phyloP scores from a whole-genome alignment of 1,284 basidiomycete genomes.

The Irpex lacteus region DNA sequence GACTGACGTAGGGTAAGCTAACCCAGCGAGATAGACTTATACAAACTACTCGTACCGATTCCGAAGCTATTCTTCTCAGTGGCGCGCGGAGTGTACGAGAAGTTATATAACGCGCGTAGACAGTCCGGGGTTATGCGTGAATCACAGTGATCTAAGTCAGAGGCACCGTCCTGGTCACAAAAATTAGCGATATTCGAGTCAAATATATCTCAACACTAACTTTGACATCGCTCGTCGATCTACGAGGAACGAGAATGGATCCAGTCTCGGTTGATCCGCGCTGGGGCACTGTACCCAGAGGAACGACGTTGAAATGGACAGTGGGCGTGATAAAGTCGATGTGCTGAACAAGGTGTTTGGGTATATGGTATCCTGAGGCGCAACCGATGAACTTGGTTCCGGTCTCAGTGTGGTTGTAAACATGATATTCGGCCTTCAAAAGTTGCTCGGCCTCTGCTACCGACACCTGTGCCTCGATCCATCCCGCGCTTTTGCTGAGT shows the following conservation, averaged over 20 bases:
- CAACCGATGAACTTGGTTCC: conserved; percentile 33
- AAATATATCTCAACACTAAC: no score
- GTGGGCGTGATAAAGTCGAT: conserved; percentile 24
- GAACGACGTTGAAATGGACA: conserved; percentile 22
- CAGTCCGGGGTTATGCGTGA: conserved; percentile 53
- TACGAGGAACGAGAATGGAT: no score
- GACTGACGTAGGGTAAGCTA: conserved; percentile 27
- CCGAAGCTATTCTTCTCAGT: conserved; percentile 49
- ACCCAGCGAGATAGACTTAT: neutral
- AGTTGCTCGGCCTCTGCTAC: conserved; percentile 44
- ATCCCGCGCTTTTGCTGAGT: conserved; percentile 34
- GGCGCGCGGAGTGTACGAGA: conserved; percentile 42
- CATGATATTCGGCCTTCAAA: conserved; percentile 43
- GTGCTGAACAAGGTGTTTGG: conserved; percentile 21
- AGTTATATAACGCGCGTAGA: conserved; percentile 51
- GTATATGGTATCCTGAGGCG: conserved; percentile 22
- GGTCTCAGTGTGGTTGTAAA: conserved; percentile 36
- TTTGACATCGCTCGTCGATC: no score
- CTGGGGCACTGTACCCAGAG: neutral
- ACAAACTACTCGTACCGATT: conserved; percentile 32
- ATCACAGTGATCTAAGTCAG: conserved; percentile 32
- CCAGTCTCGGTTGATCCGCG: no score
- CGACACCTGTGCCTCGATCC: conserved; percentile 44
- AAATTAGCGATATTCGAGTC: neutral
- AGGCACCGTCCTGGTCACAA: neutral